Evolutionary conservation across 2,329 filamentous ascomycete species (phyloP), one percentile per base, ranked within the genome.

Genomic region (Pseudonectria buxi): DNA sequence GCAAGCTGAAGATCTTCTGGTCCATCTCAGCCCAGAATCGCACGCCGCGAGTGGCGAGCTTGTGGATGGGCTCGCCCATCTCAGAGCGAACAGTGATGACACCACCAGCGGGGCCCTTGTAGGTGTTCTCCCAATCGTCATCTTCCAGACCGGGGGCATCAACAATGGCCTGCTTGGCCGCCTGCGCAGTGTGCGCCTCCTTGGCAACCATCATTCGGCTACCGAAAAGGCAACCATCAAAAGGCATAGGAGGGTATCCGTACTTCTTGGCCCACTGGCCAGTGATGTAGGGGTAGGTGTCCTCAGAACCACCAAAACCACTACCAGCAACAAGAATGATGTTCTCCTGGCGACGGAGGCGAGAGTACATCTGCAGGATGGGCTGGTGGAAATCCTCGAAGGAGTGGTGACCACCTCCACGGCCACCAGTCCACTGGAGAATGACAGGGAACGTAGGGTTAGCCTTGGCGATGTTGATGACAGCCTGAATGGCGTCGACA

Each of bases 11-110:
- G 55, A 98, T 96, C 67, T 94, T 95, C 63, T 94, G 78, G 57
- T 98, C 92, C 88, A 98, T 95, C 67, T 98, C 94, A 32, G 88
- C 83, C 92, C 92, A 98, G 72, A 98, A 95, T 36, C 78, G 72
- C 31, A 98, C 89, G 75, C 92, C 92, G 40, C 94, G 84, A 32
- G 92, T 98, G 12, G 92, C 94, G 40, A 98, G 78, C 71, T 98
- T 98, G 72, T 98, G 92, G 44, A 98, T 98, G 6, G 92, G 94
- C 71, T 98, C 92, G 30, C 92, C 94, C 94, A 98, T 98, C 67
- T 98, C 92, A 2, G 92, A 98, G 46, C 88, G 80, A 32, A 98
- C 92, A 18, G 92, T 98, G 53, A 98, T 90, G 45, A 98, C 80
- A 59, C 92, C 92, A 53, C 92, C 92, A 38, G 89, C 84, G 16